Evolutionary conservation across 495 filamentous ascomycete genomes (phyloP), one percentile per base, ranked within the genome.

Genomic region (Hypoxylon perforatum): DNA sequence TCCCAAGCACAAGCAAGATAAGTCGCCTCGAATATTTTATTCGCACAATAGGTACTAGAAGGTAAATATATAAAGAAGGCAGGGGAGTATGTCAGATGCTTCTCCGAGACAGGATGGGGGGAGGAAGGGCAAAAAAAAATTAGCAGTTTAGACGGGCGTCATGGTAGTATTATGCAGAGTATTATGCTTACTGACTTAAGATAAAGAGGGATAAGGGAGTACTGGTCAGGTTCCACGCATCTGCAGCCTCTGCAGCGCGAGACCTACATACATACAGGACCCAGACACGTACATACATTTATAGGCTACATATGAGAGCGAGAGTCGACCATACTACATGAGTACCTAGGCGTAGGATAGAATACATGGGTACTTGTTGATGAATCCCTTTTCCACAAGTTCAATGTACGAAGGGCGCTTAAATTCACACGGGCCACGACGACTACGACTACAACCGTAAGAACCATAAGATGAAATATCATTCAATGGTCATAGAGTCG

Each of bases 401-500:
- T 15, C 9, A 17, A 10, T 25, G n/a, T 52, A 38, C 2, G 8
- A 8, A 35, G 33, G 50, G 33, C 50, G 35, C 50, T 53, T 41
- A 53, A 12, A 28, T n/a, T 30, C 12, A 14, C 2, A 21, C 46
- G 25, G 30, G 23, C 25, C 23, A n/a, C 15, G 25, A 48, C 46
- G 30, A 25, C 46, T n/a, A n/a, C n/a, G n/a, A n/a, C n/a, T n/a
- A n/a, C n/a, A n/a, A n/a, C n/a, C n/a, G n/a, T n/a, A n/a, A n/a
- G n/a, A 21, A 48, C 23, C 25, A 28, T 28, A 28, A 28, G 25
- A 28, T 28, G 25, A 28, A 28, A 48, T 41, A 21, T 55, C 50
- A 49, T 52, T 18, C 42, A 42, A 50, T 61, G 44, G 45, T 66
- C 50, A 66, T 61, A 57, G 44, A 51, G 51, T 61, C 12, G 52